These are phyloP conservation scores for Colletotrichum godetiae DNA, from an alignment of 2,329 filamentous ascomycete genomes.

Conservation along the genomic window DNA sequence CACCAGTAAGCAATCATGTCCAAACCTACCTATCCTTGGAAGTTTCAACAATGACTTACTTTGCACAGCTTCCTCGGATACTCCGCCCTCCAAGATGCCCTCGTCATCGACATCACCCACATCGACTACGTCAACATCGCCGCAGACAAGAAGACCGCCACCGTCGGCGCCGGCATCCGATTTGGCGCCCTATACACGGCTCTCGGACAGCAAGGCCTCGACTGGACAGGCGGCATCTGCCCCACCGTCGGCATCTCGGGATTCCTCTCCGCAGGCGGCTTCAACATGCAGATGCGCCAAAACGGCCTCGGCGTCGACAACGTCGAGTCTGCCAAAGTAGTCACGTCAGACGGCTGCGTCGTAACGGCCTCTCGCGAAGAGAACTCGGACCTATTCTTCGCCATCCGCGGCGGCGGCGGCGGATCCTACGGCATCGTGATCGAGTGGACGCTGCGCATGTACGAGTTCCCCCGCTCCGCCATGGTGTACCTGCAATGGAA, in stretches of 20 bases:
- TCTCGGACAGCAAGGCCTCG: conserved; percentile 21
- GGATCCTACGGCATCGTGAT: conserved; percentile 46
- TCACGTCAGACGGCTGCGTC: conserved; percentile 41
- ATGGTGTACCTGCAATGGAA: conserved; percentile 35
- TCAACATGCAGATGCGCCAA: conserved; percentile 44
- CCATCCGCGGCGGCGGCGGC: conserved; percentile 42
- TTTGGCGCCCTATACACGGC: conserved; percentile 37
- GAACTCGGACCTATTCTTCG: conserved; percentile 44
- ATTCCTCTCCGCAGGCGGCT: conserved; percentile 44
- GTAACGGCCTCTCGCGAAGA: conserved; percentile 39
- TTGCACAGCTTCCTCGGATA: neutral
- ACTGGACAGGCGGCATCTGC: conserved; percentile 35
- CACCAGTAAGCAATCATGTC: conserved; percentile 26
- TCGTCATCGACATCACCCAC: conserved; percentile 37
- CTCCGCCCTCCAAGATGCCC: conserved; percentile 29
- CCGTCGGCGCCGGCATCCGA: conserved; percentile 35
- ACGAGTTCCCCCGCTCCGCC: conserved; percentile 33
- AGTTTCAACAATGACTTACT: neutral
- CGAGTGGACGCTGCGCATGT: conserved; percentile 36
- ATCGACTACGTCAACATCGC: conserved; percentile 34
- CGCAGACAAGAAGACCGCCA: conserved; percentile 22
- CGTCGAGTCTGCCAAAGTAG: conserved; percentile 43
- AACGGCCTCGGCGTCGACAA: conserved; percentile 43
- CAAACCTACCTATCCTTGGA: neutral
- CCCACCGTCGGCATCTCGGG: conserved; percentile 43